Evolutionary conservation across 2,329 filamentous ascomycete genomes (phyloP), one percentile per base, ranked within the genome.

Genomic region (Cercospora zeina): DNA sequence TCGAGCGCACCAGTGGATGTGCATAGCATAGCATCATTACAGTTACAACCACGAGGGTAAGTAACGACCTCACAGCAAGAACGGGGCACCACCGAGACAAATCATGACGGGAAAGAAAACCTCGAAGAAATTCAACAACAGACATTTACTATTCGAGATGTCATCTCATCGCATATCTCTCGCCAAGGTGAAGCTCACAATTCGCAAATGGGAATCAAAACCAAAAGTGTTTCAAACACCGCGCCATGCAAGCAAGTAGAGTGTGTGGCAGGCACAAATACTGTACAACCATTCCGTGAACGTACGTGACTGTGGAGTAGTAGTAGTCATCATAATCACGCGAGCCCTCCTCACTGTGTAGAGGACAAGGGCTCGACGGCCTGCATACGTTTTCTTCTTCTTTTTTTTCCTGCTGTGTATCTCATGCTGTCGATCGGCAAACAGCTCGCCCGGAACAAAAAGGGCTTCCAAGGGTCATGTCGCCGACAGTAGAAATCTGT

Each of bases 201-300:
- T 27, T 45, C 39, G 39, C 39, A 45, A 13, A 1, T 3, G 16
- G 39, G 13, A 45, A 42, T n/a, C 24, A 27, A n/a, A n/a, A n/a
- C n/a, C 39, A 45, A 45, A 45, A 45, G 39, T 45, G 39, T 45
- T 16, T n/a, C n/a, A n/a, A 45, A 45, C 39, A 45, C 39, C 39
- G 39, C 39, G 39, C 39, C 39, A 45, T 45, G 39, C 39, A 45
- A 45, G 39, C 13, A 21, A 13, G 6, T 27, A 27, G 3, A n/a
- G n/a, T n/a, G 16, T n/a, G 8, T 45, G 6, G 39, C 16, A 45
- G 21, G 16, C 39, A 45, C n/a, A 45, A 7, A 45, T 45, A 21
- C 39, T 45, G 39, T 45, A 45, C 39, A 45, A 45, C 24, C 24
- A 19, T 21, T 45, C 39, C 39, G 19, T 16, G 39, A 45, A 27